Base-by-base conservation (phyloP, 495 filamentous ascomycete species). In the Penicillium ochrochloron region DNA sequence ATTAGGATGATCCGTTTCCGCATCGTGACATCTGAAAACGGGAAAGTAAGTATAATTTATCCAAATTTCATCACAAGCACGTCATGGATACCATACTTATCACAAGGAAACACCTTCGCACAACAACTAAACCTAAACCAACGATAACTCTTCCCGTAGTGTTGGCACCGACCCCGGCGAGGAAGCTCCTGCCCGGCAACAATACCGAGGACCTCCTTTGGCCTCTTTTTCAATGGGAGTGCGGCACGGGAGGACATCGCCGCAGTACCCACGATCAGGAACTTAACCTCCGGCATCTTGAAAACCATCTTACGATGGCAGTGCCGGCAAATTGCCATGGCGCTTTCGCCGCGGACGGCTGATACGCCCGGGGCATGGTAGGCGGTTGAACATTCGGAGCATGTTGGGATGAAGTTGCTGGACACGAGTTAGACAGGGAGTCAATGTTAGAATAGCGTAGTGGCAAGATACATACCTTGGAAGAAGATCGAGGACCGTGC, bases 281-380 rank as follows among this genome's bases (percentile, higher is more conserved):
- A 93, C 67, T 91, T 92, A 56, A 96, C 84, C 50, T 93, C 88
- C 29, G 90, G 91, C 44, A 96, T 82, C 66, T 86, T 86, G 76
- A 97, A 92, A 33, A 79, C 80, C 87, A 97, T 93, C 70, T 90
- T 92, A 35, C 81, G 81, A 76, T 96, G 92, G 71, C 93, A 97
- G 66, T 90, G 83, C 14, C 92, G 85, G 76, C 93, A 97, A 29
- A 90, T 84, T 54, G 92, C 92, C 74, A 87, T 89, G 0, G 88
- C 83, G 34, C 89, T 86, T 53, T 96, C 91, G 37, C 90, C 92
- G 25, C 89, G 85, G 2, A 96, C 90, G 19, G 89, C 83, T 35
- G 83, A 78, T 37, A 97, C 78, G 4, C 91, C 91, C 2, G 86
- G 85, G 5, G 74, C 70, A 23, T 87, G 83, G 61, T 88, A 84